Evolutionary conservation across 2,329 filamentous ascomycete species (phyloP).

Genomic region (Drechslerella dactyloides): DNA sequence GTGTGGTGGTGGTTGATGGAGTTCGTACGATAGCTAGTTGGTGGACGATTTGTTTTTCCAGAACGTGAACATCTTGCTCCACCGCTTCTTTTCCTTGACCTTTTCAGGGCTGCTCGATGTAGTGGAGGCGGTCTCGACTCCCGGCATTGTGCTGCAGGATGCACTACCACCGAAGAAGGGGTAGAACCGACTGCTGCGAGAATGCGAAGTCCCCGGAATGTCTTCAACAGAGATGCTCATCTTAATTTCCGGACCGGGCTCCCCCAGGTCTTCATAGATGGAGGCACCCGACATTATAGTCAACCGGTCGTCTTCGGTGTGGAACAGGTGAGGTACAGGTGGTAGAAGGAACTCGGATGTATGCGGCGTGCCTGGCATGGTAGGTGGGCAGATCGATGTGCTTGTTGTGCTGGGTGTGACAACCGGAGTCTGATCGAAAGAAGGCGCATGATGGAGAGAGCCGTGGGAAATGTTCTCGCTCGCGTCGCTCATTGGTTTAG

Average conservation of each 20-base stretch:
- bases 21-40: slow-evolving; percentile 11
- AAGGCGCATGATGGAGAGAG: slow-evolving; percentile 46
- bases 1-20: slow-evolving; percentile 11
- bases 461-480: slow-evolving; percentile 35
- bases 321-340: slow-evolving; percentile 28
- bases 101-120: slow-evolving; percentile 45
- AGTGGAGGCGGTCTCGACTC: slow-evolving; percentile 49
- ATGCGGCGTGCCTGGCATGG: slow-evolving; percentile 47
- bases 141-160: slow-evolving; percentile 52
- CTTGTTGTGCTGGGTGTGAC: slow-evolving; percentile 50
- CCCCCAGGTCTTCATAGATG: slow-evolving; percentile 53
- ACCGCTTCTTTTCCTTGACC: slow-evolving; percentile 53
- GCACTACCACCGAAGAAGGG: slow-evolving; percentile 54
- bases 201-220: slow-evolving; percentile 52
- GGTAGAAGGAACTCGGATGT: slow-evolving; percentile 45
- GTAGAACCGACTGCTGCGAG: slow-evolving; percentile 52
- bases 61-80: slow-evolving; percentile 54
- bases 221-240: slow-evolving; percentile 55
- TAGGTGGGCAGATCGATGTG: slow-evolving; percentile 44
- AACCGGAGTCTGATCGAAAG: slow-evolving; percentile 48
- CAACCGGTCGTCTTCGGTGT: slow-evolving; percentile 43
- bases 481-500: slow-evolving; percentile 47
- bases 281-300: slow-evolving; percentile 50
- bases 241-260: slow-evolving; percentile 55
- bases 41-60: slow-evolving; percentile 53